phyloP scores from a whole-genome alignment of 1,284 basidiomycete species.

The Ustanciosporium gigantosporum region DNA sequence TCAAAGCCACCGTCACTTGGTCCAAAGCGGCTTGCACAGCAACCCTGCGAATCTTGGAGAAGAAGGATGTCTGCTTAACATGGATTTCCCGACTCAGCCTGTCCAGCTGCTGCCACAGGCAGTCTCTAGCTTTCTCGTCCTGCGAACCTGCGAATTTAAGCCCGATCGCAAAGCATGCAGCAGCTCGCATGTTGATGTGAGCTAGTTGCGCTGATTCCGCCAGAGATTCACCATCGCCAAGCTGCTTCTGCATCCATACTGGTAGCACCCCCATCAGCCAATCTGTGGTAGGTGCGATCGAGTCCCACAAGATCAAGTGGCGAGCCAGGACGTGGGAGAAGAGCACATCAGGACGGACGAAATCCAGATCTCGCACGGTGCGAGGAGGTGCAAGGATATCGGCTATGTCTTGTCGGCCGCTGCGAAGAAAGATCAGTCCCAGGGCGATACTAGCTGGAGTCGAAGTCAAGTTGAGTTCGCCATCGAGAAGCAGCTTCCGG shows the following conservation, averaged over 20 bases:
- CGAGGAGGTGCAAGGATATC: slow-evolving; percentile 81
- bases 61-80: slow-evolving; percentile 50
- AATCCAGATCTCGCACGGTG: slow-evolving; percentile 76
- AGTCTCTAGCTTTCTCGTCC: slow-evolving; percentile 72
- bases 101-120: slow-evolving; percentile 80
- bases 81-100: slow-evolving; percentile 66
- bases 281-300: slow-evolving; percentile 71
- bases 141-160: slow-evolving; percentile 82
- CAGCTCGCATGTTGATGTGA: slow-evolving; percentile 64
- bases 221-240: slow-evolving; percentile 58
- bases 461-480: slow-evolving; percentile 63
- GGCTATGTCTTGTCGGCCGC: slow-evolving; percentile 79
- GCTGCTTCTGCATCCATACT: slow-evolving; percentile 67
- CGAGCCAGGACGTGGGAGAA: slow-evolving; percentile 78
- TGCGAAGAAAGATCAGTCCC: slow-evolving; percentile 88
- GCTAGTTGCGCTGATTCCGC: slow-evolving; percentile 44
- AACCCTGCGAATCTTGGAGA: slow-evolving; percentile 65
- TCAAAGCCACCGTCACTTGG: slow-evolving; percentile 79
- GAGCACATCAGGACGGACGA: slow-evolving; percentile 83
- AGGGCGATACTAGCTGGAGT: slow-evolving; percentile 84
- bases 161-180: slow-evolving; percentile 86
- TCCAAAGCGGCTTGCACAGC: slow-evolving; percentile 87
- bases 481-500: neutral
- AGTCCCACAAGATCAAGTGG: slow-evolving; percentile 84
- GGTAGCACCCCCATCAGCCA: slow-evolving; percentile 83